phyloP scores from a whole-genome alignment of 192 early-diverging fungal species.

The Chytriomyces confervae region DNA sequence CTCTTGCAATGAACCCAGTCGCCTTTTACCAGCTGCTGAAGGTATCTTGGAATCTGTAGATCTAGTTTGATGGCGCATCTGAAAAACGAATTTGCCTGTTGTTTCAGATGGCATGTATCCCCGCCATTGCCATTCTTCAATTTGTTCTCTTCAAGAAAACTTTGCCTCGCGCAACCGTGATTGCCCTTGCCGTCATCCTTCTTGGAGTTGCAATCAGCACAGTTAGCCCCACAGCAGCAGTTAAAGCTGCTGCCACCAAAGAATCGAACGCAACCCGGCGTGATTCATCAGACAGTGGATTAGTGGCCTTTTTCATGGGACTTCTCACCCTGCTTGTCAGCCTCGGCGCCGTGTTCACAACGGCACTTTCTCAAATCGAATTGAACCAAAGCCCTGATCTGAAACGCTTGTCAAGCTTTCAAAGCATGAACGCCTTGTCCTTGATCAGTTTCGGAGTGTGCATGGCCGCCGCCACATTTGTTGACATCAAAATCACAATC shows the following conservation, averaged over 20 bases:
- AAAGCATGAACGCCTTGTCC: slow-evolving; percentile 31
- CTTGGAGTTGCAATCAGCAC: slow-evolving; percentile 28
- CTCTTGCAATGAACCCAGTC: slow-evolving; percentile 31
- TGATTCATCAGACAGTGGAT: neutral
- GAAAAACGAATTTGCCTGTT: neutral
- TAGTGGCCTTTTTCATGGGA: neutral
- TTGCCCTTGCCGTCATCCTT: slow-evolving; percentile 29
- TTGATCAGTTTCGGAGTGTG: slow-evolving; percentile 18
- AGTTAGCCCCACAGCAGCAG: neutral
- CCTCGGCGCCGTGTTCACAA: slow-evolving; percentile 21
- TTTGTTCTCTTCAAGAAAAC: slow-evolving; percentile 19
- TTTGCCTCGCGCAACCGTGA: neutral
- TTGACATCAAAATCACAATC: slow-evolving; percentile 21
- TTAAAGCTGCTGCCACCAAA: neutral
- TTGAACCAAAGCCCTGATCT: slow-evolving; percentile 14
- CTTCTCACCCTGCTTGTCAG: slow-evolving; percentile 20
- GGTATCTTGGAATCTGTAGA: neutral
- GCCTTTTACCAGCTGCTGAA: slow-evolving; percentile 33
- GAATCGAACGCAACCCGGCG: slow-evolving; percentile 9
- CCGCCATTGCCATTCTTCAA: slow-evolving; percentile 31
- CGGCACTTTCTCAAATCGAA: slow-evolving; percentile 23
- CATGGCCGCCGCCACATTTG: slow-evolving; percentile 9
- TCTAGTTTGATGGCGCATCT: neutral
- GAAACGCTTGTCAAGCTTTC: slow-evolving; percentile 19
- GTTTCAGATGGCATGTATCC: slow-evolving; percentile 29